phyloP scores from a whole-genome alignment of 345 rosid species.

The Rhizophora apiculata region DNA sequence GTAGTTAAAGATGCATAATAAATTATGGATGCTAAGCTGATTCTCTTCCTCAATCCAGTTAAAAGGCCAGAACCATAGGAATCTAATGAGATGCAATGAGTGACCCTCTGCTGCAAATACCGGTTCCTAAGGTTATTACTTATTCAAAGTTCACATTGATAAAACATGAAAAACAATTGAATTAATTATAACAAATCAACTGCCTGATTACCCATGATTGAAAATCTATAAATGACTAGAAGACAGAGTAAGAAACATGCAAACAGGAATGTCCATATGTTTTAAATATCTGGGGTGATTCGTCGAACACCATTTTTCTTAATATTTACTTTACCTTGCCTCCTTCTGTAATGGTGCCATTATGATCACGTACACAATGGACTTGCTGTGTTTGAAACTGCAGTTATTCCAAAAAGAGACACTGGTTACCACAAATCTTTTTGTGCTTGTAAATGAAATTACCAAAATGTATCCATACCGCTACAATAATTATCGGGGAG shows the following conservation, averaged over 20 bases:
- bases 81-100: no score
- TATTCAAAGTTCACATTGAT: no score
- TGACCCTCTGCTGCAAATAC: no score
- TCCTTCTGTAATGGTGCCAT: constrained; percentile 80
- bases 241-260: not conserved
- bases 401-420: constrained; percentile 11
- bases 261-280: not conserved
- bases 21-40: no score
- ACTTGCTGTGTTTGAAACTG: constrained; percentile 94
- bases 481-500: constrained; percentile 67
- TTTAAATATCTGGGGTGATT: not conserved
- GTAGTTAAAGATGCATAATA: no score
- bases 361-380: constrained; percentile 66
- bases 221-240: no score
- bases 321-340: constrained; percentile 50
- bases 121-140: no score
- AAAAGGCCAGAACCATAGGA: no score
- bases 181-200: no score
- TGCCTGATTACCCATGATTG: no score
- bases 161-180: no score
- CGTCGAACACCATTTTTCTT: not conserved
- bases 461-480: constrained; percentile 39
- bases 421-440: not conserved
- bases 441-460: not conserved
- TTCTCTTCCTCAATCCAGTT: no score